Evolutionary conservation across 495 filamentous ascomycete species (phyloP).

Genomic region (Xylaria flabelliformis): DNA sequence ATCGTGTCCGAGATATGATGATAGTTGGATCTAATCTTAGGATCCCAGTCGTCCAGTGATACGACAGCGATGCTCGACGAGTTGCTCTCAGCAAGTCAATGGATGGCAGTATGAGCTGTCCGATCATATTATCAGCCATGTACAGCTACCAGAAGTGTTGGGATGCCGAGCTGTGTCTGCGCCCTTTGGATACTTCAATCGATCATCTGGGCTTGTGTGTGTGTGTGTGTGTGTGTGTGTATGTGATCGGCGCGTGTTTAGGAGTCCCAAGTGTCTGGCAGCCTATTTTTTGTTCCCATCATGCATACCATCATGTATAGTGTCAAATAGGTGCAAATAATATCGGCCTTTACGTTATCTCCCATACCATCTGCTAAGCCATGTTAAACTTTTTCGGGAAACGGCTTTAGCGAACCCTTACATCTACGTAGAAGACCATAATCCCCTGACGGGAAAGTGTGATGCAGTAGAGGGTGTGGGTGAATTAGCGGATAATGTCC

Average conservation of each 20-base stretch:
- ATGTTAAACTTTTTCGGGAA: not conserved
- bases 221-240: not conserved
- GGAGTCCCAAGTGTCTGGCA: not conserved
- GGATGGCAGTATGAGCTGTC: not conserved
- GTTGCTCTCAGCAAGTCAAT: not conserved
- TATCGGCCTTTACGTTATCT: not conserved
- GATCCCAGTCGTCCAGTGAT: not conserved
- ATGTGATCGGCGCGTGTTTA: not conserved
- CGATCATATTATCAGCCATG: constrained; percentile 3
- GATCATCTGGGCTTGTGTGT: not conserved
- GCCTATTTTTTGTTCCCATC: not conserved
- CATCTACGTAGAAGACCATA: not conserved
- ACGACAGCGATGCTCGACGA: not conserved
- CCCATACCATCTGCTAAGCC: too few relatives aligned
- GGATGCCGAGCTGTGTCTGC: not conserved
- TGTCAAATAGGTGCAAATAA: not conserved
- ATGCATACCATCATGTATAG: not conserved
- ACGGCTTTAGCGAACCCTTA: not conserved
- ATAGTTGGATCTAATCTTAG: not conserved
- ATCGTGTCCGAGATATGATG: not conserved
- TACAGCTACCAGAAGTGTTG: not conserved
- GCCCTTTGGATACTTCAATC: not conserved
- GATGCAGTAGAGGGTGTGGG: not conserved
- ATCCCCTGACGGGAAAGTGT: not conserved
- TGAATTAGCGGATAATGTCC: constrained; percentile 8